Conservation (phyloP, 768 basidiomycete species). For the Amanita muscaria region DNA sequence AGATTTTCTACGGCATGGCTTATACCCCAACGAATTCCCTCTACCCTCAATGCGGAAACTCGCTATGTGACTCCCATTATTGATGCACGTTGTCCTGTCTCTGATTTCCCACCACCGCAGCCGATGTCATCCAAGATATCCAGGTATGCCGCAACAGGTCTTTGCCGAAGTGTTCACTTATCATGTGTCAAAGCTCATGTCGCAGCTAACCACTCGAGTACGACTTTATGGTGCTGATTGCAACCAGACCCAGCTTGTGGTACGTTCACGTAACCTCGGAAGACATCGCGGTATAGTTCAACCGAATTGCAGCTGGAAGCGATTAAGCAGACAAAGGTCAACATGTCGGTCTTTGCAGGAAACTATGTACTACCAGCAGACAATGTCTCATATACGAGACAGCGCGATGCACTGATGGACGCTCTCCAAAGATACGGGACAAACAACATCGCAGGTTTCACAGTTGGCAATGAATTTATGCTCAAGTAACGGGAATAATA, state of each 20-base stretch:
- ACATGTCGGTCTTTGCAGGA: constrained; percentile 72
- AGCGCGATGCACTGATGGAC: constrained; percentile 52
- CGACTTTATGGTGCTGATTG: constrained; percentile 86
- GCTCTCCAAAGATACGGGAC: constrained; percentile 75
- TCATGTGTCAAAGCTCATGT: constrained; percentile 49
- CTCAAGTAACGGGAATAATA: constrained; percentile 44
- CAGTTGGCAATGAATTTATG: constrained; percentile 90
- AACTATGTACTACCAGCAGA: constrained; percentile 59
- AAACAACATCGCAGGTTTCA: constrained; percentile 68
- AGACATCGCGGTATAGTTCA: neutral
- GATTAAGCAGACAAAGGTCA: constrained; percentile 79
- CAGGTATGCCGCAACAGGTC: constrained; percentile 34
- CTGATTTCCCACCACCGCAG: constrained; percentile 21
- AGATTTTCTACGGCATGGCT: constrained; percentile 78
- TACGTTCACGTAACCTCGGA: constrained; percentile 22
- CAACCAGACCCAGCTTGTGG: constrained; percentile 71
- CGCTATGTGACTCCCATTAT: constrained; percentile 25
- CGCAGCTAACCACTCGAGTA: constrained; percentile 73
- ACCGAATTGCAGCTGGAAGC: constrained; percentile 58
- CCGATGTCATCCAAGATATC: constrained; percentile 57
- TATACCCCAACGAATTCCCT: constrained; percentile 74
- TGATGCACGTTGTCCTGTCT: neutral
- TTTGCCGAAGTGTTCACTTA: neutral
- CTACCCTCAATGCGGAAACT: constrained; percentile 57
- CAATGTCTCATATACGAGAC: constrained; percentile 55